Evolutionary conservation across 495 filamentous ascomycete genomes (phyloP).

Genomic region (Clavariopsis aquatica): DNA sequence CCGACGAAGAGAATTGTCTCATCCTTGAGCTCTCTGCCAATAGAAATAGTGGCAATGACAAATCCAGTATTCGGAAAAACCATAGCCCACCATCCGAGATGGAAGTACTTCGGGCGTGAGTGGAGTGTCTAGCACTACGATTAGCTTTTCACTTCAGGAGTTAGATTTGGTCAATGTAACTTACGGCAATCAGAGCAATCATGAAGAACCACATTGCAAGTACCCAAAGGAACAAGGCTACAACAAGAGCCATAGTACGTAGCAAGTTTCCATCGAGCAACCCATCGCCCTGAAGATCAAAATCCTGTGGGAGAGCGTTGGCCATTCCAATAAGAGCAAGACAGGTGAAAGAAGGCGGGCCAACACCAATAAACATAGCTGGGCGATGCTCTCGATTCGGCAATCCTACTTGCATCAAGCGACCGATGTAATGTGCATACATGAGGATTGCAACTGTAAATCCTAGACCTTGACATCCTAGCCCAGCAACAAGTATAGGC

Average conservation of each 20-base stretch:
- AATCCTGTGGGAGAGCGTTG: slow-evolving; percentile 46
- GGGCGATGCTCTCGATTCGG: slow-evolving; percentile 52
- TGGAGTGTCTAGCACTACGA: slow-evolving; percentile 3
- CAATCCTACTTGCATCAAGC: slow-evolving; percentile 62
- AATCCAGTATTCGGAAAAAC: slow-evolving; percentile 64
- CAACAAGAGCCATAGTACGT: slow-evolving; percentile 52
- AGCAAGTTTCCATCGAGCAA: slow-evolving; percentile 46
- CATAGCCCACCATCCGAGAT: slow-evolving; percentile 59
- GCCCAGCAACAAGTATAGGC: slow-evolving; percentile 30
- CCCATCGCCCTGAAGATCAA: slow-evolving; percentile 34
- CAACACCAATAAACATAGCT: slow-evolving; percentile 74
- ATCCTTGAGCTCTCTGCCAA: slow-evolving; percentile 51
- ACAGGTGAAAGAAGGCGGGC: slow-evolving; percentile 63
- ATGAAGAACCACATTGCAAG: slow-evolving; percentile 73
- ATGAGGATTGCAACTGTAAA: slow-evolving; percentile 31
- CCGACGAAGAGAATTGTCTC: slow-evolving; percentile 50
- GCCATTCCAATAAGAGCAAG: slow-evolving; percentile 68
- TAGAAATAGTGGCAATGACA: slow-evolving; percentile 48
- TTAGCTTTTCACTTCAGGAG: slow-evolving; percentile 52
- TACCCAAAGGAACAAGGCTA: slow-evolving; percentile 67
- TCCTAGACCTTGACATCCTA: slow-evolving; percentile 37
- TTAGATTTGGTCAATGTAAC: slow-evolving; percentile 63
- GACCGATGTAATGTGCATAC: slow-evolving; percentile 53
- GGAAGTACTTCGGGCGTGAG: slow-evolving; percentile 48
- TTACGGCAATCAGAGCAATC: slow-evolving; percentile 40